These are phyloP conservation scores for Rhizopogon vulgaris DNA, from an alignment of 768 basidiomycete species.

Conservation along the genomic window DNA sequence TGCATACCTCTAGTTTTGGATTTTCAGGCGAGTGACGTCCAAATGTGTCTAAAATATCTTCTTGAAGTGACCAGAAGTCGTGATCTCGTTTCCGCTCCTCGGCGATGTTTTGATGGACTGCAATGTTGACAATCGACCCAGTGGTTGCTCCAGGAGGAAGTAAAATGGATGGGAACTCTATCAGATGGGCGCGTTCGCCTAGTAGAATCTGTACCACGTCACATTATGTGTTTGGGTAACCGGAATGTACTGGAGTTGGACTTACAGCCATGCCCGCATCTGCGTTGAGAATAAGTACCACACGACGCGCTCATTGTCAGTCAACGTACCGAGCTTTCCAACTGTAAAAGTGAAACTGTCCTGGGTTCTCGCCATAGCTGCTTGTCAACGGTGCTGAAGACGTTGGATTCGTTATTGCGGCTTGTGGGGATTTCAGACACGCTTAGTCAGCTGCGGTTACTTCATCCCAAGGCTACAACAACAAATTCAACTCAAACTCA, in stretches of 20 bases:
- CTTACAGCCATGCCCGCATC: slow-evolving; percentile 93
- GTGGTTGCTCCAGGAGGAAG: slow-evolving; percentile 88
- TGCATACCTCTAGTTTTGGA: slow-evolving; percentile 67
- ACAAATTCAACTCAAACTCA: no score
- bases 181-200: slow-evolving; percentile 90
- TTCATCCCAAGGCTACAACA: no score
- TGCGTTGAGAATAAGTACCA: slow-evolving; percentile 24
- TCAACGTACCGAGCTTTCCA: slow-evolving; percentile 80
- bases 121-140: slow-evolving; percentile 96
- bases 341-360: slow-evolving; percentile 90
- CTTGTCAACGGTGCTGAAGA: not conserved
- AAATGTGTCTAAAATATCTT: slow-evolving; percentile 69
- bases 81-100: slow-evolving; percentile 80
- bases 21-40: slow-evolving; percentile 60
- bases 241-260: slow-evolving; percentile 1
- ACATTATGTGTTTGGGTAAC: slow-evolving; percentile 2
- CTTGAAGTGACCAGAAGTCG: slow-evolving; percentile 83
- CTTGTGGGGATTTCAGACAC: no score
- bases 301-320: not conserved
- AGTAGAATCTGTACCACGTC: slow-evolving; percentile 63
- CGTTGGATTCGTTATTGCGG: no score
- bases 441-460: no score
- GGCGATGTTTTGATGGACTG: slow-evolving; percentile 78
- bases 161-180: slow-evolving; percentile 95
- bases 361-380: slow-evolving; percentile 30